These are phyloP conservation scores for Acacia confusa DNA, from an alignment of 306 rosid species.

Conservation along the genomic window DNA sequence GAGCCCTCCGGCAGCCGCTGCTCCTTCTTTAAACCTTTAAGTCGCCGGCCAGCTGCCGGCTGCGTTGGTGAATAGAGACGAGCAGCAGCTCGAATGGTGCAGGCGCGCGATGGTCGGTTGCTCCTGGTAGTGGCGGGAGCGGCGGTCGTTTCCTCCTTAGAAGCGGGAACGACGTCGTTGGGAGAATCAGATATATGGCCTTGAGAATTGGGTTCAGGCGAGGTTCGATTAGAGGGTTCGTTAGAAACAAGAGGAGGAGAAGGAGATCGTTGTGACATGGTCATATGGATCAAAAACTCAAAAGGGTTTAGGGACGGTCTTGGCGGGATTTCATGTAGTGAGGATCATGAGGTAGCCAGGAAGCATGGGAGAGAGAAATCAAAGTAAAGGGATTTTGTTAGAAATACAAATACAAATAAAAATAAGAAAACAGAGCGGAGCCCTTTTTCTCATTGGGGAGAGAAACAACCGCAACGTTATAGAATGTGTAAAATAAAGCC, in stretches of 20 bases:
- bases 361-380: constrained; percentile 54
- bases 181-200: constrained; percentile 32
- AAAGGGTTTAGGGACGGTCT: constrained; percentile 46
- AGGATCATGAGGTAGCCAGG: constrained; percentile 62
- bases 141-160: constrained; percentile 43
- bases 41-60: constrained; percentile 45
- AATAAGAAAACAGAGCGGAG: not conserved
- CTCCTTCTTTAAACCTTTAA: constrained; percentile 45
- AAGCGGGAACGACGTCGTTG: constrained; percentile 24
- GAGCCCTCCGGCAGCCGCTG: constrained; percentile 39
- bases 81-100: constrained; percentile 83
- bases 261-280: constrained; percentile 75
- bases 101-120: constrained; percentile 92
- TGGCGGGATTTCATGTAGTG: constrained; percentile 53
- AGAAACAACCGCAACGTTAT: constrained; percentile 14
- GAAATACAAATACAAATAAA: not conserved
- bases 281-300: constrained; percentile 45
- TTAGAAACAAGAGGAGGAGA: constrained; percentile 50
- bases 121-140: constrained; percentile 43
- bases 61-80: constrained; percentile 53
- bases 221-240: constrained; percentile 57
- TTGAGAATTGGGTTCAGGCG: constrained; percentile 50
- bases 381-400: constrained; percentile 27
- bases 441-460: constrained; percentile 35
- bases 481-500: not conserved